Evolutionary conservation across 2,329 filamentous ascomycete species (phyloP).

Genomic region (Diplodia scrobiculata): DNA sequence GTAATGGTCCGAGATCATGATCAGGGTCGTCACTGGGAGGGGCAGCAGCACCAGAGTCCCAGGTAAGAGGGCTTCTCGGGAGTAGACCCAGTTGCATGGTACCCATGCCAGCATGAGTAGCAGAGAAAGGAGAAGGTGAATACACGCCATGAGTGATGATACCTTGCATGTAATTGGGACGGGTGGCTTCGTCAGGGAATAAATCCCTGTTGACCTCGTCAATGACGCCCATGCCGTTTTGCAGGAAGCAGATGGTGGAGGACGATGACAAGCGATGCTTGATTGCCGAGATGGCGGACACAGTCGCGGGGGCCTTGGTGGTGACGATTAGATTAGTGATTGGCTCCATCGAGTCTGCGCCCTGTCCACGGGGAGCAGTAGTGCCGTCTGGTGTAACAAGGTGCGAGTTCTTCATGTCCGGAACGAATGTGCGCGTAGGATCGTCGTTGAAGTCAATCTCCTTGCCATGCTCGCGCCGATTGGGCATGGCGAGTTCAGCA

Average conservation of each 20-base stretch:
- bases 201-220: constrained; percentile 72
- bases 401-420: not conserved
- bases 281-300: constrained; percentile 67
- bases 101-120: constrained; percentile 61
- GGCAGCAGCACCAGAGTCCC: constrained; percentile 17
- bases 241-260: constrained; percentile 74
- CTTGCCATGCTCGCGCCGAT: constrained; percentile 44
- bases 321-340: constrained; percentile 77
- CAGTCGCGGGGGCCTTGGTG: constrained; percentile 70
- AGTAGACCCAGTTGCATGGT: constrained; percentile 60
- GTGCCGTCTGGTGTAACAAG: not conserved
- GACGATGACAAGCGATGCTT: constrained; percentile 66
- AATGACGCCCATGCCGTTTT: constrained; percentile 81
- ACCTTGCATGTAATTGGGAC: constrained; percentile 77
- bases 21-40: not conserved
- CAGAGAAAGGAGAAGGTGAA: constrained; percentile 52
- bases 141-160: constrained; percentile 63
- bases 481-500: constrained; percentile 47
- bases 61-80: constrained; percentile 26
- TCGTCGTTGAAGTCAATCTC: constrained; percentile 33
- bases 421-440: constrained; percentile 2
- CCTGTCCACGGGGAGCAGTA: constrained; percentile 17
- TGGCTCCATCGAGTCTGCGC: constrained; percentile 42
- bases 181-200: constrained; percentile 65
- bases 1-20: constrained; percentile 26